A percentile compares a stretch with the other conserved stretches of the same genome.
Conservation (phyloP, 2,329 filamentous ascomycete genomes). For the Fusarium equiseti region DNA sequence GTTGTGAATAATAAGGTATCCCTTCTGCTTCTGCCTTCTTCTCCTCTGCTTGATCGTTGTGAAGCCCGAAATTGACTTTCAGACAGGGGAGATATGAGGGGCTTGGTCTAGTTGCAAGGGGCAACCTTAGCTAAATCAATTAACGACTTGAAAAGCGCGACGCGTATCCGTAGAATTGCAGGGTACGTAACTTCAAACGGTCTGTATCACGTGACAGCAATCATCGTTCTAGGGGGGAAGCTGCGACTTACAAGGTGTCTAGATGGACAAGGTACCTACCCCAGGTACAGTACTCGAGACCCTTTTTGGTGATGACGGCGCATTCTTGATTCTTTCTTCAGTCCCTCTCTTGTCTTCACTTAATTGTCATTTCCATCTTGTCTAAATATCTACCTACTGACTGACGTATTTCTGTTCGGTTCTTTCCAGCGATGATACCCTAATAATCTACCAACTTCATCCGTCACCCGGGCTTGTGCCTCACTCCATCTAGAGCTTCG, state of each 20-base stretch:
- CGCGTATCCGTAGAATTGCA: constrained; percentile 30
- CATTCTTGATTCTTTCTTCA: constrained; percentile 28
- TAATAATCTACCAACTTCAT: constrained; percentile 56
- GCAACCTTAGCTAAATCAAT: constrained; percentile 34
- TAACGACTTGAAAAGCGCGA: constrained; percentile 44
- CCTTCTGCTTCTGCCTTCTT: constrained; percentile 4
- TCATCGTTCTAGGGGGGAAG: constrained; percentile 31
- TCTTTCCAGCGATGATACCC: constrained; percentile 61
- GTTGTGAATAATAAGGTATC: constrained; percentile 7
- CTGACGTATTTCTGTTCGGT: constrained; percentile 33
- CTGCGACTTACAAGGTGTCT: constrained; percentile 43
- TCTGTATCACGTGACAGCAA: constrained; percentile 27
- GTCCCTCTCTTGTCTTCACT: constrained; percentile 30
- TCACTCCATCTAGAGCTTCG: constrained; percentile 19
- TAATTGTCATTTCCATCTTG: constrained; percentile 34
- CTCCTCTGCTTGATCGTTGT: constrained; percentile 20
- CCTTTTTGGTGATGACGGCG: constrained; percentile 43
- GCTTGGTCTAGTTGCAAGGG: constrained; percentile 42
- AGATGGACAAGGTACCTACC: constrained; percentile 24
- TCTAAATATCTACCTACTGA: constrained; percentile 3
- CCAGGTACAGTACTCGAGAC: constrained; percentile 28
- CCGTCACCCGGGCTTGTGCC: constrained; percentile 47
- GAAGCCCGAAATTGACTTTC: constrained; percentile 28
- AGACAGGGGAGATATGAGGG: constrained; percentile 42
- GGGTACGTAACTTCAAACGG: constrained; percentile 13